Evolutionary conservation across 2,329 filamentous ascomycete species (phyloP), one percentile per base, ranked within the genome.

Genomic region (Scleromitrula shiraiana): DNA sequence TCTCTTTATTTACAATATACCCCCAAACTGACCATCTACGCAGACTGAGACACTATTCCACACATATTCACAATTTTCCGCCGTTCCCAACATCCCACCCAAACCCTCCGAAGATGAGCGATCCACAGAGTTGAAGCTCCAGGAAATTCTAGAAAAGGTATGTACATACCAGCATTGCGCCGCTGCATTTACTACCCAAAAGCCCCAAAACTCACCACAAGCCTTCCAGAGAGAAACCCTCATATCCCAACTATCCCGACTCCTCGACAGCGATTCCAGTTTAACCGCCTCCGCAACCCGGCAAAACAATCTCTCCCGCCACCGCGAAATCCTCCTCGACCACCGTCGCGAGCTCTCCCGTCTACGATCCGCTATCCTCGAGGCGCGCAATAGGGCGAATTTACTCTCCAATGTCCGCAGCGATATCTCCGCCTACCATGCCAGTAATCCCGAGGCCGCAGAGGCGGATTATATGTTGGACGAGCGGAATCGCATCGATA

Each of bases 401-500:
- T 80, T 98, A 26, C 80, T 98, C 48, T 85, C 83, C 45, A 93
- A 88, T 62, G 89, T 98, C 41, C 86, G 88, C 54, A 85, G 85
- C 60, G 93, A 98, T 66, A 97, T 97, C 66, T 78, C 88, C 66
- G 82, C 88, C 46, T 96, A 95, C 70, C 86, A 85, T 46, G 79
- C 83, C 41, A 80, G 79, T 49, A 93, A 95, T 64, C 87, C 88
- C 7, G 85, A 80, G 58, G 81, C 82, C 2, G 85, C 83, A 46
- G 93, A 97, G 70, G 88, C 88, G 39, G 91, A 98, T 52, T 98
- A 97, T 72, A 96, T 98, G 90, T 77, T 98, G 23, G 85, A 87
- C 59, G 93, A 98, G 75, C 78, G 93, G 43, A 72, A 75, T 53
- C 79, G 86, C 55, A 80, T 98, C 62, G 93, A 98, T 64, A 84